These are phyloP conservation scores for Phialophora macrospora DNA, from an alignment of 2,329 filamentous ascomycete species.

Conservation along the genomic window DNA sequence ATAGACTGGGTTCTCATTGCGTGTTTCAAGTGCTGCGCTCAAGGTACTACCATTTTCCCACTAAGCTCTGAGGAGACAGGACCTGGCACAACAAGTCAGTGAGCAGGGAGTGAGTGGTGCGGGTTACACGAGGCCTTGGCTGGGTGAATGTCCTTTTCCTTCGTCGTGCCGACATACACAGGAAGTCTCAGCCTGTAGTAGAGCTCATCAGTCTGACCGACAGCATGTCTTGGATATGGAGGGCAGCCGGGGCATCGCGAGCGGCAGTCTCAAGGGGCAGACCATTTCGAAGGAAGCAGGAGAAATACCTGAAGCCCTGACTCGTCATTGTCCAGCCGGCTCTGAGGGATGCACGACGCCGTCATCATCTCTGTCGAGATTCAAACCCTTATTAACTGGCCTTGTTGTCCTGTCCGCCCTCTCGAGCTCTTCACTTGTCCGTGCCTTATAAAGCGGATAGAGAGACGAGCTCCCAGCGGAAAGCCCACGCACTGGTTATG, in stretches of 20 bases:
- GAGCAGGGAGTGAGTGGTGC: too few species aligned
- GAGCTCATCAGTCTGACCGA: neutral
- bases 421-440: neutral
- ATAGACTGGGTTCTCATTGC: neutral
- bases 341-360: neutral
- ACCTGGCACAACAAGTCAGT: neutral
- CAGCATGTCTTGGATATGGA: neutral
- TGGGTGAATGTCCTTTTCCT: neutral
- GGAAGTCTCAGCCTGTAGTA: neutral
- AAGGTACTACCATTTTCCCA: neutral
- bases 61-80: neutral
- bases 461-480: too few species aligned
- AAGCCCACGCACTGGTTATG: too few species aligned
- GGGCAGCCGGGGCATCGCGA: too few species aligned
- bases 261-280: neutral
- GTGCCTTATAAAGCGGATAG: too few species aligned
- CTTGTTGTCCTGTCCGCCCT: neutral
- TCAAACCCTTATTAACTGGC: neutral
- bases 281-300: neutral
- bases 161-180: too few species aligned
- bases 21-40: neutral
- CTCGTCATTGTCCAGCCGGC: neutral
- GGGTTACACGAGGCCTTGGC: neutral
- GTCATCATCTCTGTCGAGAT: neutral
- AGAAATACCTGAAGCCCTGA: neutral